phyloP scores from a whole-genome alignment of 2,329 filamentous ascomycete genomes.

The Dendrostoma leiphaemia region DNA sequence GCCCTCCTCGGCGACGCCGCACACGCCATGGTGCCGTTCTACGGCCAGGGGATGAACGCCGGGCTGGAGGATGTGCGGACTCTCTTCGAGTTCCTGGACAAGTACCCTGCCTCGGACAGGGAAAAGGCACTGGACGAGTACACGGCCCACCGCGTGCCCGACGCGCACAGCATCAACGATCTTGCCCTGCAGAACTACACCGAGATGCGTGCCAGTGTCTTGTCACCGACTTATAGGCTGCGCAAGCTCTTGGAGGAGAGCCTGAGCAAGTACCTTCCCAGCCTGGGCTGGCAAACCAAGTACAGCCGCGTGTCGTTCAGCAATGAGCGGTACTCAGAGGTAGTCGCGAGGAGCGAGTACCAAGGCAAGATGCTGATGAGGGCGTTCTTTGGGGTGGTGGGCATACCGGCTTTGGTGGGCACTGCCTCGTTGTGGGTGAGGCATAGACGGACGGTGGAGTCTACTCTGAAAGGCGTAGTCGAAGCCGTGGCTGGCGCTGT shows the following conservation, averaged over 20 bases:
- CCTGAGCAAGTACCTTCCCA: conserved; percentile 72
- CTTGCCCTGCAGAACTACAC: conserved; percentile 87
- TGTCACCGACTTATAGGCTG: conserved; percentile 71
- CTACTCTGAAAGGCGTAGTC: background rate
- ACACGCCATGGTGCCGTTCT: conserved; percentile 98
- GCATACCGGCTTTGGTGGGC: conserved; percentile 23
- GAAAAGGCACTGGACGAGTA: conserved; percentile 75
- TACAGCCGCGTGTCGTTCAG: conserved; percentile 92
- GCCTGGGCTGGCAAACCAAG: conserved; percentile 85
- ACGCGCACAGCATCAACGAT: conserved; percentile 89
- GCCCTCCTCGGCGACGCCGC: conserved; percentile 92
- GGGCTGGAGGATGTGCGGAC: conserved; percentile 92
- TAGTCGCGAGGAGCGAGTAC: conserved; percentile 65
- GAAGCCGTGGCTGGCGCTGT: background rate
- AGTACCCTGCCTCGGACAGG: conserved; percentile 50
- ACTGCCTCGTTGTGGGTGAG: conserved; percentile 16
- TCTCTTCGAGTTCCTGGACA: conserved; percentile 79
- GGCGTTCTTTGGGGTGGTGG: conserved; percentile 34
- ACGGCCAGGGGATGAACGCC: conserved; percentile 97
- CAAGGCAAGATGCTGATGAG: conserved; percentile 63
- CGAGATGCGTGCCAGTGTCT: conserved; percentile 88
- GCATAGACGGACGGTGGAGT: conserved; percentile 4
- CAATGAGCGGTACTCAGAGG: conserved; percentile 85
- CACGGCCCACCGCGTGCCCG: conserved; percentile 67
- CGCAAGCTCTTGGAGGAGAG: conserved; percentile 86